Evolutionary conservation across 2,329 filamentous ascomycete genomes (phyloP).

Genomic region (Xylariaceae sp.): DNA sequence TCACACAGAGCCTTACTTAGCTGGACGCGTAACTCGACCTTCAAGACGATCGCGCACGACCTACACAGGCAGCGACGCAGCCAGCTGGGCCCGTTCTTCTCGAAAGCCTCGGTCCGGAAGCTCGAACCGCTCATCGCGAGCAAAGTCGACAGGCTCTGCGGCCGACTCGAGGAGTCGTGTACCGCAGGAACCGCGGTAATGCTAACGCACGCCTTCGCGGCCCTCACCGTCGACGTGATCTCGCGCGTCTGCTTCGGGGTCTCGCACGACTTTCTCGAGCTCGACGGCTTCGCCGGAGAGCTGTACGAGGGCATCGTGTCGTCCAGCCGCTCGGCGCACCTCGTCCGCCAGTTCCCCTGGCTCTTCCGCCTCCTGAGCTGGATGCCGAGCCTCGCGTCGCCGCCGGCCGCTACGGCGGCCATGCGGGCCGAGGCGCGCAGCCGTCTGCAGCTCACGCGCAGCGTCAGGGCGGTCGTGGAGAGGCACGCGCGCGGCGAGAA

Average conservation of each 20-base stretch:
- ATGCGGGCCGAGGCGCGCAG: background rate
- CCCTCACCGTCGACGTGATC: constrained; percentile 3
- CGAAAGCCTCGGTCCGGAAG: constrained; percentile 39
- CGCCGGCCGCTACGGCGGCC: background rate
- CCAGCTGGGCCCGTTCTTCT: constrained; percentile 48
- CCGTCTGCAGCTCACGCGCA: background rate
- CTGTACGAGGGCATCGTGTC: background rate
- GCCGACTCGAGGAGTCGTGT: constrained; percentile 23
- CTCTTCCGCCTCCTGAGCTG: background rate
- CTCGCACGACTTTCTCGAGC: background rate
- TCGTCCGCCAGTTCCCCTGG: constrained; percentile 2
- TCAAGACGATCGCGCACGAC: constrained; percentile 43
- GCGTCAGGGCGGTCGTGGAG: background rate
- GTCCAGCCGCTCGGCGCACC: background rate
- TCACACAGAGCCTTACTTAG: background rate
- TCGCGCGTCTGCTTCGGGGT: constrained; percentile 4
- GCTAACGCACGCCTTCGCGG: constrained; percentile 2
- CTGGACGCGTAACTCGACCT: constrained; percentile 17
- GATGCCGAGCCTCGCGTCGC: background rate
- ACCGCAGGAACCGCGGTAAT: background rate
- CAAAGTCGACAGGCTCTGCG: constrained; percentile 35
- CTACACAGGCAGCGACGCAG: constrained; percentile 45
- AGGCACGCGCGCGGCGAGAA: background rate
- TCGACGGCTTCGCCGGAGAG: background rate
- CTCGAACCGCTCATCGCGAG: constrained; percentile 42